phyloP scores from a whole-genome alignment of 192 early-diverging fungal species.

The Rhizophagus clarus region DNA sequence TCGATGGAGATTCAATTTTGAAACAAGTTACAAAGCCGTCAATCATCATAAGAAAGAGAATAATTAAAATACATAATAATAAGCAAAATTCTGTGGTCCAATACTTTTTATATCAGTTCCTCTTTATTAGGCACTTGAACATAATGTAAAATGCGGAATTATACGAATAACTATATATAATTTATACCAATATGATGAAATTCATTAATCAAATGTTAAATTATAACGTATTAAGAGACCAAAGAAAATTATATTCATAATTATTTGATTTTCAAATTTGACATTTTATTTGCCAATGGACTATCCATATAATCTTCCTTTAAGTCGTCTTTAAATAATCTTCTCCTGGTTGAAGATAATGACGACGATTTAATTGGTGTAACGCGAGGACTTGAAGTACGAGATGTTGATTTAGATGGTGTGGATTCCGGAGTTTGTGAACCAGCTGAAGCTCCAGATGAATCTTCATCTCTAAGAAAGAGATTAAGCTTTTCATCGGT shows the following conservation, averaged over 20 bases:
- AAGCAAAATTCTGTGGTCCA: no score
- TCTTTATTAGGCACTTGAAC: no score
- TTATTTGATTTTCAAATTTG: background rate
- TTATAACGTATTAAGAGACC: background rate
- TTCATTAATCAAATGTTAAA: background rate
- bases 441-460: conserved; percentile 9
- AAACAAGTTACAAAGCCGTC: no score
- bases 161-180: no score
- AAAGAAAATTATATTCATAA: background rate
- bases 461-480: conserved; percentile 52
- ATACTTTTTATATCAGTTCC: no score
- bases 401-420: conserved; percentile 10
- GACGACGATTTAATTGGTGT: background rate
- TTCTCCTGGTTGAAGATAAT: conserved; percentile 2
- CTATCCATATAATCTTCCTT: background rate
- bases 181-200: background rate
- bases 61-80: no score
- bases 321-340: background rate
- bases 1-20: no score
- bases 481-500: conserved; percentile 69
- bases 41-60: no score
- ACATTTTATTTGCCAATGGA: background rate
- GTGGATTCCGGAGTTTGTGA: background rate
- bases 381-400: background rate
- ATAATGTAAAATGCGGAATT: no score